A percentile compares a stretch with the other conserved stretches of the same genome.
Evolutionary conservation across 225 moss, liverwort and hornwort species (phyloP).

Genomic region (Climacium dendroides): DNA sequence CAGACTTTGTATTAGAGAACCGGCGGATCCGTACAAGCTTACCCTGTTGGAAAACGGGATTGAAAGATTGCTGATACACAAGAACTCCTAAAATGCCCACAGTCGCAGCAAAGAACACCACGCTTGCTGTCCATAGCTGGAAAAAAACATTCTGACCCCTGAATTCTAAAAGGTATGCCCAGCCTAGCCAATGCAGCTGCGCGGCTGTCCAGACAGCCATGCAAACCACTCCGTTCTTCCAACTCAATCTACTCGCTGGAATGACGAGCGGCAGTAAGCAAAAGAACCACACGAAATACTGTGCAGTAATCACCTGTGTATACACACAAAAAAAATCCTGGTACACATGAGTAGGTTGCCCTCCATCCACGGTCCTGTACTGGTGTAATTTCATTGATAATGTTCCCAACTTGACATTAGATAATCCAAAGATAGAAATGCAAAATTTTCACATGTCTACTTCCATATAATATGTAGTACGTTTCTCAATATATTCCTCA

Average conservation of each 20-base stretch:
- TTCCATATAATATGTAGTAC: not conserved
- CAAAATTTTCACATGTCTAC: not conserved
- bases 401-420: not conserved
- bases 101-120: constrained; percentile 68
- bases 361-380: not conserved
- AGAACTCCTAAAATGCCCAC: constrained; percentile 36
- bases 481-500: too few relatives aligned
- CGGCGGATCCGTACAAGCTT: constrained; percentile 33
- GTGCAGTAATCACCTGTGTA: constrained; percentile 82
- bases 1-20: constrained; percentile 24
- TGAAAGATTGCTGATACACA: constrained; percentile 50
- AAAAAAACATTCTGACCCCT: constrained; percentile 72
- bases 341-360: not conserved
- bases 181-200: constrained; percentile 90
- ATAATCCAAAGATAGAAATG: not conserved
- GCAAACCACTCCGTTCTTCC: constrained; percentile 49
- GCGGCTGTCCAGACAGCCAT: constrained; percentile 62
- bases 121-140: constrained; percentile 79
- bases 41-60: constrained; percentile 44
- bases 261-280: constrained; percentile 77
- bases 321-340: not conserved
- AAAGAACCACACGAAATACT: constrained; percentile 98
- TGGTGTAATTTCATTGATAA: not conserved
- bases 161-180: constrained; percentile 92
- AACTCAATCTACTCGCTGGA: constrained; percentile 59